These are phyloP conservation scores for Penicillium maclennaniae DNA, from an alignment of 495 filamentous ascomycete species.

Conservation along the genomic window DNA sequence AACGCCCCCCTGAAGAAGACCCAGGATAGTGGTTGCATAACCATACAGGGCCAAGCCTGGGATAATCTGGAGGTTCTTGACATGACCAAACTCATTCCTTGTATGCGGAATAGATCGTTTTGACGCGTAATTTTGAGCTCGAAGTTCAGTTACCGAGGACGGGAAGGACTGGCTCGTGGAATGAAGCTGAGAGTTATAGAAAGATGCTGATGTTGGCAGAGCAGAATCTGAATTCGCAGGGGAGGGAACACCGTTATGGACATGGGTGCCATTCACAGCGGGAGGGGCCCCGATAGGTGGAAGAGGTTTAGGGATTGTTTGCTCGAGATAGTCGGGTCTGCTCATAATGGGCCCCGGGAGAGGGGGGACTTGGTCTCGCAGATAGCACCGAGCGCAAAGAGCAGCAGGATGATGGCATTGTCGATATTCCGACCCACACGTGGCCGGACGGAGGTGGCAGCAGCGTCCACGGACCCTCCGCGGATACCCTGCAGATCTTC, in stretches of 20 bases:
- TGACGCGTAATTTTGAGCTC: constrained; percentile 5
- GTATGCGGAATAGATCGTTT: constrained; percentile 12
- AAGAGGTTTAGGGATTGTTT: constrained; percentile 26
- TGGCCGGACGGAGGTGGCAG: constrained; percentile 5
- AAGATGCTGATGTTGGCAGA: constrained; percentile 12
- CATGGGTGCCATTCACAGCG: constrained; percentile 1
- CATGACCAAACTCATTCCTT: constrained; percentile 13
- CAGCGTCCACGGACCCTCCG: constrained; percentile 14
- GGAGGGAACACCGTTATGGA: constrained; percentile 22
- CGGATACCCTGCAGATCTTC: constrained; percentile 27
- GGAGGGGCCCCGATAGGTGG: constrained; percentile 1
- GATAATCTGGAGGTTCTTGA: constrained; percentile 77
- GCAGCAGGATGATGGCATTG: constrained; percentile 74
- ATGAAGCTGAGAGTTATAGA: constrained; percentile 18
- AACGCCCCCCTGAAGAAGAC: constrained; percentile 70
- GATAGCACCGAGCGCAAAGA: constrained; percentile 83
- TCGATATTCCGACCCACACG: constrained; percentile 42
- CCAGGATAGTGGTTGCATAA: constrained; percentile 82
- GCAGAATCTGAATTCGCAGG: constrained; percentile 27
- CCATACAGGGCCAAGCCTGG: constrained; percentile 88
- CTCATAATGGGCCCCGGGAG: constrained; percentile 54
- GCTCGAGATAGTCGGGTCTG: constrained; percentile 21
- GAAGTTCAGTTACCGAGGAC: constrained; percentile 10
- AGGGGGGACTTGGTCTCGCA: constrained; percentile 56
- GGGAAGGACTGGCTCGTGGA: constrained; percentile 20